phyloP scores from a whole-genome alignment of 306 rosid species.

The Senna siamea region DNA sequence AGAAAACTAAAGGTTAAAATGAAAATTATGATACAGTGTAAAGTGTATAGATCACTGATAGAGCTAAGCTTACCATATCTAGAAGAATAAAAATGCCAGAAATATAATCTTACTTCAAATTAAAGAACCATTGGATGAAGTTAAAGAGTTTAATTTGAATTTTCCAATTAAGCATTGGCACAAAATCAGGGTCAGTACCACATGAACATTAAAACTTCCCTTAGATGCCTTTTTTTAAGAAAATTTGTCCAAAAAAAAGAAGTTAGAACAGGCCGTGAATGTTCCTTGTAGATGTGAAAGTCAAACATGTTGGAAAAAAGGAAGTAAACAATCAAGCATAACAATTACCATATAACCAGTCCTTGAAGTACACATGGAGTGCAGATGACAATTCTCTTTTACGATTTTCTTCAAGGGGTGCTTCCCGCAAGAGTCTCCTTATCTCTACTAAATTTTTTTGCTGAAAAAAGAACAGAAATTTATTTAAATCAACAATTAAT shows the following conservation, averaged over 20 bases:
- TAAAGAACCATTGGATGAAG: background rate
- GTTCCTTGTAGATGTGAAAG: slow-evolving; percentile 10
- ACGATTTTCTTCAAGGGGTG: slow-evolving; percentile 86
- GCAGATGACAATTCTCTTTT: slow-evolving; percentile 88
- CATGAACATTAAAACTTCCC: background rate
- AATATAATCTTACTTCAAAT: slow-evolving; percentile 14
- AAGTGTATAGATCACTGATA: background rate
- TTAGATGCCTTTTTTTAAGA: background rate
- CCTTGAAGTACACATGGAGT: slow-evolving; percentile 90
- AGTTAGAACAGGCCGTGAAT: background rate
- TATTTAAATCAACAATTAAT: slow-evolving; percentile 34
- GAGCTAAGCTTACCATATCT: background rate
- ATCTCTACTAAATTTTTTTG: slow-evolving; percentile 73
- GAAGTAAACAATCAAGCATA: slow-evolving; percentile 1
- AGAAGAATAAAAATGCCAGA: slow-evolving; percentile 1
- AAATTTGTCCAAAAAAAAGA: background rate
- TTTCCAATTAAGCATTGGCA: slow-evolving; percentile 9
- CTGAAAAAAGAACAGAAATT: slow-evolving; percentile 50
- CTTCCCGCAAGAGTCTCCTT: slow-evolving; percentile 77
- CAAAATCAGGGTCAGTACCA: slow-evolving; percentile 18
- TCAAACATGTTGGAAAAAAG: slow-evolving; percentile 7
- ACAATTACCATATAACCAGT: slow-evolving; percentile 91
- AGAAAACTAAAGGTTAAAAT: background rate
- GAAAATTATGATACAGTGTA: background rate
- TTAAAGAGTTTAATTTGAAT: slow-evolving; percentile 9